These are phyloP conservation scores for Solanum bulbocastanum DNA, from an alignment of 257 asterid genomes.

Conservation along the genomic window DNA sequence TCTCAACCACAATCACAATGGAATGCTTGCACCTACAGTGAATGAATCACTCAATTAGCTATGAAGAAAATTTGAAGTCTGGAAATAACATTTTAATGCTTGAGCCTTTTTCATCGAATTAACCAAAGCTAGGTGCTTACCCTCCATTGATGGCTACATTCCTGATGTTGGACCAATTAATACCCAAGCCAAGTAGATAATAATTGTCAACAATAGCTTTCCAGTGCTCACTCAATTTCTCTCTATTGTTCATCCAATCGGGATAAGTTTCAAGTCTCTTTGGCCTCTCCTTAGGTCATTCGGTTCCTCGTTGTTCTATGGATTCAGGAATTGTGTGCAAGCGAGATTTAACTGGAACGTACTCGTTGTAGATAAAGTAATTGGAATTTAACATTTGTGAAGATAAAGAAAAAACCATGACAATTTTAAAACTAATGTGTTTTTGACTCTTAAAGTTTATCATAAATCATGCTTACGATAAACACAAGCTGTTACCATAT, in stretches of 20 bases:
- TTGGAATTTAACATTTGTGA: background rate
- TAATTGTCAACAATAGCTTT: slow-evolving; percentile 66
- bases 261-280: slow-evolving; percentile 75
- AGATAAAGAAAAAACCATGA: background rate
- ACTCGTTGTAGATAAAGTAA: slow-evolving; percentile 31
- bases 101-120: background rate
- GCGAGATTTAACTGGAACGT: slow-evolving; percentile 51
- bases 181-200: slow-evolving; percentile 69
- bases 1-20: slow-evolving; percentile 62
- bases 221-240: slow-evolving; percentile 67
- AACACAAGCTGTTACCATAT: background rate
- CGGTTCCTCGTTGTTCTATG: slow-evolving; percentile 85
- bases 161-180: slow-evolving; percentile 73
- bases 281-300: slow-evolving; percentile 38
- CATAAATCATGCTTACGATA: background rate
- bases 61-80: background rate
- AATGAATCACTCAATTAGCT: background rate
- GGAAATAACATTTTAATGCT: background rate
- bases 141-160: slow-evolving; percentile 86
- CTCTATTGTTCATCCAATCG: slow-evolving; percentile 24
- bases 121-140: slow-evolving; percentile 21
- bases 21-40: slow-evolving; percentile 76
- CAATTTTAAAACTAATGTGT: background rate
- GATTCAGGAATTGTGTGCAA: slow-evolving; percentile 18
- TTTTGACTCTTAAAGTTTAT: background rate